Evolutionary conservation across 345 rosid species (phyloP).

Genomic region (Ceriops decandra): DNA sequence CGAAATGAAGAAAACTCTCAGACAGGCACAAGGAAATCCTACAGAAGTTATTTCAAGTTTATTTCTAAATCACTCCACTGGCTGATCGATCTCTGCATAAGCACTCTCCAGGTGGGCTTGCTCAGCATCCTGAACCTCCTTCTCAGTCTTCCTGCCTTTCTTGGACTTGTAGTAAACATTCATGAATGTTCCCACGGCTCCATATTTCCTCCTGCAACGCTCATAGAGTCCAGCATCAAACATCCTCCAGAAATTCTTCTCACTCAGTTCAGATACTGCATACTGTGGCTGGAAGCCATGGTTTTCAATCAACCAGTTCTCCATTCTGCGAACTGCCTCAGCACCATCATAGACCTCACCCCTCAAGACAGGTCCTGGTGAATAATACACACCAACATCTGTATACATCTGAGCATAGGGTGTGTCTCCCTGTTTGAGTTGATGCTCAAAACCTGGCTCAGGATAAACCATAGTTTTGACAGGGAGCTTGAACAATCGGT

Average conservation of each 20-base stretch:
- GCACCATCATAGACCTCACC: conserved; percentile 90
- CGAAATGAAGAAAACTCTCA: too few species aligned
- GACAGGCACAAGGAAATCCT: conserved; percentile 2
- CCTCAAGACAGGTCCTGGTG: conserved; percentile 91
- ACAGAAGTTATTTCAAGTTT: neutral
- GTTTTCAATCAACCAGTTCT: conserved; percentile 92
- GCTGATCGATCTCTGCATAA: conserved; percentile 46
- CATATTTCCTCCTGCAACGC: conserved; percentile 75
- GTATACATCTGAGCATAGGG: conserved; percentile 93
- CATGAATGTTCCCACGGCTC: conserved; percentile 97
- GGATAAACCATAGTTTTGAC: conserved; percentile 88
- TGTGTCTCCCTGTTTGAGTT: conserved; percentile 85
- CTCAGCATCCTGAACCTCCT: conserved; percentile 95
- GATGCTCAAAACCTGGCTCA: conserved; percentile 89
- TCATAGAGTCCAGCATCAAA: conserved; percentile 82
- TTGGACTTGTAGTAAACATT: conserved; percentile 93
- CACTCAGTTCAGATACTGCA: conserved; percentile 85
- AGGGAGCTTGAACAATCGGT: conserved; percentile 82
- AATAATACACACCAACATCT: conserved; percentile 88
- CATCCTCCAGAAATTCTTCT: conserved; percentile 97
- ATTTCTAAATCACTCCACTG: conserved; percentile 17
- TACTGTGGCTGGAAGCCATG: conserved; percentile 94
- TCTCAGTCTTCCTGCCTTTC: conserved; percentile 99
- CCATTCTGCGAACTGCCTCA: conserved; percentile 80
- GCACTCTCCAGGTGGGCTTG: conserved; percentile 77